Evolutionary conservation across 441 rosid genomes (phyloP).

Genomic region (Macaranga tanarius): DNA sequence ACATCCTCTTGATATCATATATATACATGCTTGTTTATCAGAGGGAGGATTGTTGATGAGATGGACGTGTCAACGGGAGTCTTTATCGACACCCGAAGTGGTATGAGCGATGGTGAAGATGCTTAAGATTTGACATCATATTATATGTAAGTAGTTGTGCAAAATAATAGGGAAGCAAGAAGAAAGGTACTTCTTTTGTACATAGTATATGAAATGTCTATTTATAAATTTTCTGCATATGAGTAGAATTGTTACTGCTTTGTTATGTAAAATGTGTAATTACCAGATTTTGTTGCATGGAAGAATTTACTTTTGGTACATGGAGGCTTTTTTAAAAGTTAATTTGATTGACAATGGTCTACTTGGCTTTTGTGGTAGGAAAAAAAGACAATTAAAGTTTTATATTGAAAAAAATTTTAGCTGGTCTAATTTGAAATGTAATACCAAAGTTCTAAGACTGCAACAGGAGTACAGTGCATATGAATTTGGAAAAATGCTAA

Average conservation of each 20-base stretch:
- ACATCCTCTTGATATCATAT: conserved; percentile 11
- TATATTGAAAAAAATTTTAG: too few relatives aligned
- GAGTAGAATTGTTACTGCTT: background rate
- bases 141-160: background rate
- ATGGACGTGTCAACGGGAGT: conserved; percentile 62
- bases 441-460: too few relatives aligned
- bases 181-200: conserved; percentile 11
- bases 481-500: too few relatives aligned
- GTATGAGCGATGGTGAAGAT: conserved; percentile 62
- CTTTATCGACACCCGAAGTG: conserved; percentile 52
- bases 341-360: too few relatives aligned
- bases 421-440: background rate
- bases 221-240: background rate
- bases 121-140: conserved; percentile 24
- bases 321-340: too few relatives aligned
- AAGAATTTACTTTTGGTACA: too few relatives aligned
- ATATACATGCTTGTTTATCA: conserved; percentile 27
- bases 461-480: too few relatives aligned
- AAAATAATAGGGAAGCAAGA: conserved; percentile 9
- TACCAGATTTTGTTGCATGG: background rate
- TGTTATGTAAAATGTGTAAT: background rate
- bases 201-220: background rate
- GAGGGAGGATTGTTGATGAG: conserved; percentile 75
- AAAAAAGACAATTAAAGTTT: background rate
- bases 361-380: too few relatives aligned